Base-by-base conservation (phyloP, 441 rosid species). In the Bocquillonia castaneifolia region DNA sequence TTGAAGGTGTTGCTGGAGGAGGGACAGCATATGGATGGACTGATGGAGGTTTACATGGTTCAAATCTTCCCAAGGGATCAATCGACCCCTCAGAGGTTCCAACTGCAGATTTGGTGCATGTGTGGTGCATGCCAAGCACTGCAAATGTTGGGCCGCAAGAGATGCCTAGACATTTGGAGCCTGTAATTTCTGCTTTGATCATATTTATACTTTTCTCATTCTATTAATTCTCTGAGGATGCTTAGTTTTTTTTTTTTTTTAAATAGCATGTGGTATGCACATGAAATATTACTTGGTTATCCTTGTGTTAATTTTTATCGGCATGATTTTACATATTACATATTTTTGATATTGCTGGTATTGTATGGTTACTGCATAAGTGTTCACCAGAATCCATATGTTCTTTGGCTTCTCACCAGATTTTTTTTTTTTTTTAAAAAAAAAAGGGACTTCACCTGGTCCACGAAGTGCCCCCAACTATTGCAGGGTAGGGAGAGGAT, bases 1-100 rank as follows among this genome's bases (percentile, higher is more conserved):
- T 93, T 40, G 96, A 93, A 83, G 98, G 98, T 20, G 90, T 93
- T 47, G 91, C 98, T 40, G 98, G 98, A 51, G 98, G 98, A 78
- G 97, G 97, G 29, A 93, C 98, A 51, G 86, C 98, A 20, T 93
- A 93, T 72, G 98, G 97, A 62, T 93, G 96, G 92, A 84, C 73
- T 65, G 97, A 91, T 66, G 88, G 85, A 58, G 75, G 82, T 31
- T 40, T 78, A 17, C 74, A 54, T 17, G 58, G 67, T 72, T 72
- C 85, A 42, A 76, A 64, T 55, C 66, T 74, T 5, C 80, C 79
- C 42, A 86, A 77, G 78, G 88, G 83, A 55, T 83, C 84, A 20
- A 73, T 81, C 10, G 86, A 91, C 69, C 96, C 93, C 2, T 20
- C 84, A 12, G 88, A 80, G 70, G 80, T 86, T 77, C 88, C 85